Conservation (phyloP, 164 flowering plant genomes). For the Euptelea pleiosperma region DNA sequence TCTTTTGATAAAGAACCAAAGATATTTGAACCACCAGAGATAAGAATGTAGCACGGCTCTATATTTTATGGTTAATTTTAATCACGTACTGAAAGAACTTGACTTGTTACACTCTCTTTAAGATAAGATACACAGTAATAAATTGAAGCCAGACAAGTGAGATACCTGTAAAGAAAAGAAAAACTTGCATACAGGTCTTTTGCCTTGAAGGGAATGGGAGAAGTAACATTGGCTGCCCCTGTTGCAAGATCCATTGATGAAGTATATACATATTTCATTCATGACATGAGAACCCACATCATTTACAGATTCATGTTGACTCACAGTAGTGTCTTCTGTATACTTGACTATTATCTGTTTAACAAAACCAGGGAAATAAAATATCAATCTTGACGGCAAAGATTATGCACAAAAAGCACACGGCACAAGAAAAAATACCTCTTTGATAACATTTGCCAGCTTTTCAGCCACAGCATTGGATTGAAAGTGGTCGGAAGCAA, state of each 20-base stretch:
- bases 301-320: conserved; percentile 16
- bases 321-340: conserved; percentile 29
- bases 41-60: too few species aligned
- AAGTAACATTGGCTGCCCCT: conserved; percentile 65
- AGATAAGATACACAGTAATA: background rate
- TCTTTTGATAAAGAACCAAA: too few species aligned
- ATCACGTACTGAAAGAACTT: too few species aligned
- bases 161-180: conserved; percentile 70
- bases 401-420: background rate
- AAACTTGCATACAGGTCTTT: conserved; percentile 69
- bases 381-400: background rate
- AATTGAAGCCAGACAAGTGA: conserved; percentile 4
- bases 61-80: too few species aligned
- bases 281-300: conserved; percentile 13
- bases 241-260: conserved; percentile 62
- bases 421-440: conserved; percentile 44
- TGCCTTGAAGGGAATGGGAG: conserved; percentile 71
- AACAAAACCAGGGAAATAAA: conserved; percentile 15
- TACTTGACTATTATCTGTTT: conserved; percentile 57
- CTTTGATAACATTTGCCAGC: conserved; percentile 50
- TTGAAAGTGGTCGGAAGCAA: conserved; percentile 45
- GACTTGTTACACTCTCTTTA: too few species aligned
- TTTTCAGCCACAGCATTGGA: conserved; percentile 38
- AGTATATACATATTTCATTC: conserved; percentile 56
- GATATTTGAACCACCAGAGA: background rate